Base-by-base conservation (phyloP, 2,329 filamentous ascomycete genomes). In the Phialophora verrucosa region DNA sequence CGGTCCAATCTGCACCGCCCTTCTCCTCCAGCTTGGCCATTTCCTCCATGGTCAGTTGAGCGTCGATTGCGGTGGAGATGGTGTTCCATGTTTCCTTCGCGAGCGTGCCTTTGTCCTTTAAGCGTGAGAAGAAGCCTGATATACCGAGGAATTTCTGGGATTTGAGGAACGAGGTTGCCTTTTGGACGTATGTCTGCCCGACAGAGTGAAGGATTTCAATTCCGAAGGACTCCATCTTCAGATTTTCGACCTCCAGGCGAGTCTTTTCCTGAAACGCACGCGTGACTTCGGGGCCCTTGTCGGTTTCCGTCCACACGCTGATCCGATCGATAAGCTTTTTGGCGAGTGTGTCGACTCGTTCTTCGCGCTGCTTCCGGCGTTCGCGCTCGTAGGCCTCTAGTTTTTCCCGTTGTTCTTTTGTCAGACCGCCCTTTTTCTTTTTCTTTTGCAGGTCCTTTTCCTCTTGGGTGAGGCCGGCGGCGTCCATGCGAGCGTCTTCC, bases 11-110 rank as follows among this genome's bases (percentile, higher is more conserved):
- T 63, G 97, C 95, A 58, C 95, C 95, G 61, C 94, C 95, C 75
- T 90, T 89, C 83, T 97, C 91, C 82, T 99, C 95, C 80, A 94
- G 85, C 78, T 94, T 93, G 62, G 93, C 93, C 95, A 99, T 98
- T 79, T 97, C 94, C 82, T 99, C 94, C 88, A 99, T 97, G 67
- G 93, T 97, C 83, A 97, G 90, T 82, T 99, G 95, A 29, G 95
- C 95, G 76, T 97, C 93, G 71, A 99, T 96, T 47, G 95, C 95
- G 59, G 92, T 96, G 70, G 89, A 93, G 76, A 99, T 97, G 32
- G 95, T 99, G 76, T 91, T 94, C 95, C 95, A 99, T 1, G 95
- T 98, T 76, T 99, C 95, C 84, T 98, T 98, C 74, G 96, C 93
- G 69, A 98, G 86, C 2, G 90, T 95, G 68, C 94, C 94, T 87